Conservation (phyloP, 768 basidiomycete genomes). For the Tricholomella constricta region DNA sequence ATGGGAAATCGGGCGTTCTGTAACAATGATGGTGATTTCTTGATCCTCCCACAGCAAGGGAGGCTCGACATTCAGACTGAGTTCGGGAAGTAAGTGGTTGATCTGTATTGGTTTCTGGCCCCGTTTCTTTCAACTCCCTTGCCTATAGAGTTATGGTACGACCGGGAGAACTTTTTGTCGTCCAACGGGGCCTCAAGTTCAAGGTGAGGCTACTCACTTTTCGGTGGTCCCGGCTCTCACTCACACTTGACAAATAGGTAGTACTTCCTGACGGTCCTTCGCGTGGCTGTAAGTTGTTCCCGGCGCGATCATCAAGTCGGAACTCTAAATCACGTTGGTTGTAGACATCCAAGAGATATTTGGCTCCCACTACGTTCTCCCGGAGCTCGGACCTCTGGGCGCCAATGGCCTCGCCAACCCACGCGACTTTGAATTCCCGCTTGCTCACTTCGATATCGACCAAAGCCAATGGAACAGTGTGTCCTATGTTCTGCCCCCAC, state of each 20-base stretch:
- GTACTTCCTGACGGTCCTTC: conserved; percentile 59
- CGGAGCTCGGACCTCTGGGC: conserved; percentile 67
- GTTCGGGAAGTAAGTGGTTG: conserved; percentile 59
- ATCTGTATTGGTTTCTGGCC: neutral
- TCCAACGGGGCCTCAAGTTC: conserved; percentile 69
- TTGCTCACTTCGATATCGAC: conserved; percentile 69
- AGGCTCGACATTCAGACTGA: conserved; percentile 71
- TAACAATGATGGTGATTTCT: conserved; percentile 66
- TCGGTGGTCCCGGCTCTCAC: neutral
- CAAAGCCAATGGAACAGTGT: conserved; percentile 59
- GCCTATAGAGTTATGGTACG: conserved; percentile 56
- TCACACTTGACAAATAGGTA: conserved; percentile 32
- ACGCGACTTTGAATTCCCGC: conserved; percentile 63
- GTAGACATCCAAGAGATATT: conserved; percentile 67
- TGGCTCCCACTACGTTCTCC: conserved; percentile 62
- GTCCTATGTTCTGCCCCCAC: too few relatives aligned
- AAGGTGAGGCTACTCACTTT: conserved; percentile 40
- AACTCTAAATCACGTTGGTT: neutral
- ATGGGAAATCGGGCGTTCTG: conserved; percentile 65
- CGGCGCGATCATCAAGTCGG: too few relatives aligned
- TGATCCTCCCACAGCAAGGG: conserved; percentile 67
- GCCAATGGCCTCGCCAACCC: conserved; percentile 66
- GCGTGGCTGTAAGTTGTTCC: conserved; percentile 52
- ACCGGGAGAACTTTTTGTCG: conserved; percentile 65
- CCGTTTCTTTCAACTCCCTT: neutral